Evolutionary conservation across 2,329 filamentous ascomycete genomes (phyloP).

Genomic region (Apiospora malaysiana): DNA sequence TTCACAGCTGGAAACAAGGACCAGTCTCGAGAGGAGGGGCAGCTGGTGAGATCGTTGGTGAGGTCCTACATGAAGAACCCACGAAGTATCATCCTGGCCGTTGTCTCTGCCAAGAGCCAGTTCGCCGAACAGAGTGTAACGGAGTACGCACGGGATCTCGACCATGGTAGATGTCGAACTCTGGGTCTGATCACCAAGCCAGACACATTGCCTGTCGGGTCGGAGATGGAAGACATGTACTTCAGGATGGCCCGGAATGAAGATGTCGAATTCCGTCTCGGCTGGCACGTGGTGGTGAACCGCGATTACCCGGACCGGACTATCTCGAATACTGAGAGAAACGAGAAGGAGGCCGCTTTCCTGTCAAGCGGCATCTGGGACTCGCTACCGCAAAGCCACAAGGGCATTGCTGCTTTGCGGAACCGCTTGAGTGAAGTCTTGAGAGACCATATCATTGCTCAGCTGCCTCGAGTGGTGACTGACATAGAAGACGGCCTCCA

Average conservation of each 20-base stretch:
- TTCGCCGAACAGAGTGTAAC: slow-evolving; percentile 63
- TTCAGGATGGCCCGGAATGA: slow-evolving; percentile 49
- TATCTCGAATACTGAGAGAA: slow-evolving; percentile 27
- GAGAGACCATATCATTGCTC: slow-evolving; percentile 38
- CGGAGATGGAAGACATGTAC: slow-evolving; percentile 46
- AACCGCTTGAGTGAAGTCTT: slow-evolving; percentile 34
- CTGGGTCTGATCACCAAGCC: slow-evolving; percentile 56
- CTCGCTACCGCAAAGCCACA: slow-evolving; percentile 26
- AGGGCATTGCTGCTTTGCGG: slow-evolving; percentile 31
- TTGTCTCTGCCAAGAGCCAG: slow-evolving; percentile 60
- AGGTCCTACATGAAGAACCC: slow-evolving; percentile 58
- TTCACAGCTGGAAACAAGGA: slow-evolving; percentile 51
- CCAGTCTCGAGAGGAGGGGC: slow-evolving; percentile 48
- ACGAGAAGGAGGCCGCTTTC: slow-evolving; percentile 27
- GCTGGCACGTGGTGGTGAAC: slow-evolving; percentile 58
- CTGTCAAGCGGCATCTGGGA: slow-evolving; percentile 28
- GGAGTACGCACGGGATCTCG: slow-evolving; percentile 45
- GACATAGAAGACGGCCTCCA: slow-evolving; percentile 38
- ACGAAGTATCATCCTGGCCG: slow-evolving; percentile 63
- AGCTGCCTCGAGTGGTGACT: slow-evolving; percentile 39
- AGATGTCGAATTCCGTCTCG: slow-evolving; percentile 52
- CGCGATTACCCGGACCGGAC: slow-evolving; percentile 30
- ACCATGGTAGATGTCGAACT: slow-evolving; percentile 45
- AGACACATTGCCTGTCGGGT: slow-evolving; percentile 41
- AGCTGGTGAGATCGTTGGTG: slow-evolving; percentile 52